Evolutionary conservation across 2,329 filamentous ascomycete species (phyloP).

Genomic region (Fusarium circinatum): DNA sequence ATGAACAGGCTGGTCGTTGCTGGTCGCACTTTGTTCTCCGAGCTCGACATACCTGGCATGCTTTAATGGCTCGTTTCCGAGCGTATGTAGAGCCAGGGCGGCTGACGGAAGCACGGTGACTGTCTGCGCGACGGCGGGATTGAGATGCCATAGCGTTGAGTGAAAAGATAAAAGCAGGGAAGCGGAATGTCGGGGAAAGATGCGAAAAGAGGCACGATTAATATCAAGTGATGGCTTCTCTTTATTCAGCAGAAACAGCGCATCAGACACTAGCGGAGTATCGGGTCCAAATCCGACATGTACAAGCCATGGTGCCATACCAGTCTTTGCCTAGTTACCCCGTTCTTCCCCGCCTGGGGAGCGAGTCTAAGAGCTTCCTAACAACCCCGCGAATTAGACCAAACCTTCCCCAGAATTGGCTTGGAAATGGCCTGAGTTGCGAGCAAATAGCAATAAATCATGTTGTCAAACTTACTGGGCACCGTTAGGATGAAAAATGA

Average conservation of each 20-base stretch:
- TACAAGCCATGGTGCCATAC: neutral
- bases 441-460: neutral
- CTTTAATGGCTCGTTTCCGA: neutral
- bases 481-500: neutral
- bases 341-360: neutral
- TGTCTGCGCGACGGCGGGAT: neutral
- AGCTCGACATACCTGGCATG: neutral
- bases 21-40: neutral
- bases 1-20: neutral
- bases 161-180: neutral
- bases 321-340: neutral
- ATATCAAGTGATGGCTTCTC: neutral
- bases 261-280: neutral
- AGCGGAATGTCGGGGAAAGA: neutral
- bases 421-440: neutral
- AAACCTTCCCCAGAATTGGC: neutral
- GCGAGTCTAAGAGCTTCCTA: neutral
- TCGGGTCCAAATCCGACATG: neutral
- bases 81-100: neutral
- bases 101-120: neutral
- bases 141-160: neutral
- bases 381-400: neutral
- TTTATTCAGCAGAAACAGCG: neutral
- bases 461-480: neutral
- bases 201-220: neutral